phyloP scores from a whole-genome alignment of 257 asterid genomes.

The Schizonepeta tenuifolia region DNA sequence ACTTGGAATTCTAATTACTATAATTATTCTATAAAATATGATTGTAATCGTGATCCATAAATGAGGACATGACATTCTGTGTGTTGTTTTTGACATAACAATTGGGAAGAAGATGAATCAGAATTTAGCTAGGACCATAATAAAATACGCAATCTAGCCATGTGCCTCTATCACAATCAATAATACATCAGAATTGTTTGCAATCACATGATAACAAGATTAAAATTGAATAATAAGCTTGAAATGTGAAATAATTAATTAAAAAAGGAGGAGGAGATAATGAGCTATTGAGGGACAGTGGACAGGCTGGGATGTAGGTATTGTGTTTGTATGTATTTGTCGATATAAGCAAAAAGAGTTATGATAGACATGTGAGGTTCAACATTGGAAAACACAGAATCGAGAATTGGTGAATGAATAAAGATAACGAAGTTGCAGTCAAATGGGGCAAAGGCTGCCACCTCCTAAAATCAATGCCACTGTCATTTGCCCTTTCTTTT shows the following conservation, averaged over 20 bases:
- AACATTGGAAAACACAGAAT: conserved; percentile 37
- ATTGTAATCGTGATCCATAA: not conserved
- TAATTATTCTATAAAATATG: too few relatives aligned
- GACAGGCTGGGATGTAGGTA: conserved; percentile 36
- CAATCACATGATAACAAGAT: conserved; percentile 11
- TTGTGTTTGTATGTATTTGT: conserved; percentile 31
- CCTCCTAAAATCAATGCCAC: conserved; percentile 35
- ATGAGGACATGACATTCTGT: conserved; percentile 21
- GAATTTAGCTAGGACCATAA: not conserved
- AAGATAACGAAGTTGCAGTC: conserved; percentile 25
- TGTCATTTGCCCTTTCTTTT: not conserved
- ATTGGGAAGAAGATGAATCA: not conserved
- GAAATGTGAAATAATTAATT: not conserved
- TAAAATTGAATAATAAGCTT: not conserved
- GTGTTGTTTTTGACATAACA: not conserved
- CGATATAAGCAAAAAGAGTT: conserved; percentile 29
- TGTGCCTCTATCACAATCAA: conserved; percentile 22
- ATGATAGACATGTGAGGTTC: conserved; percentile 38
- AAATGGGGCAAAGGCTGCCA: conserved; percentile 34
- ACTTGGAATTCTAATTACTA: too few relatives aligned
- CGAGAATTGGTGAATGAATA: conserved; percentile 12
- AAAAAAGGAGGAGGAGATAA: not conserved
- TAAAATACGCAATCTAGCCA: conserved; percentile 28
- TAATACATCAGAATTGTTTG: not conserved
- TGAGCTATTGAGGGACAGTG: conserved; percentile 1